phyloP scores from a whole-genome alignment of 805 yeast species.

The Nakazawaea anatomiae region DNA sequence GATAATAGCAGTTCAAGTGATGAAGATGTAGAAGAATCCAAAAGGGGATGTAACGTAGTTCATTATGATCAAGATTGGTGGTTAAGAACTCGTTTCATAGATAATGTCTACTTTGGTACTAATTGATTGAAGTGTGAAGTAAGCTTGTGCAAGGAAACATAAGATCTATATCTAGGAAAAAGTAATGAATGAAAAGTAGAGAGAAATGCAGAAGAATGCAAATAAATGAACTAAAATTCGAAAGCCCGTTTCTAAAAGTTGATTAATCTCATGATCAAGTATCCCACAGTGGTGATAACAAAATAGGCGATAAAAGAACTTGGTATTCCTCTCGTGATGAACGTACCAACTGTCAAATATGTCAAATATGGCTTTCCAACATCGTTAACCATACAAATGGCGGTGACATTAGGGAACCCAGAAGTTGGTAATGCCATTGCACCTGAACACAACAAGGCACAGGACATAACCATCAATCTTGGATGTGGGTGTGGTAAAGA shows the following conservation, averaged over 20 bases:
- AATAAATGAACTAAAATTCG: not conserved
- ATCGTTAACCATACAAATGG: conserved; percentile 90
- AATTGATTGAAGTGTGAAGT: conserved; percentile 9
- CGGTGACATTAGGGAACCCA: conserved; percentile 97
- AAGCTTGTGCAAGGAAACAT: not conserved
- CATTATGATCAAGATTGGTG: conserved; percentile 49
- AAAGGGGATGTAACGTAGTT: conserved; percentile 22
- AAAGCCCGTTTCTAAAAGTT: conserved; percentile 31
- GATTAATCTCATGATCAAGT: conserved; percentile 55
- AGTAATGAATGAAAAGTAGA: not conserved
- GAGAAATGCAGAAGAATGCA: not conserved
- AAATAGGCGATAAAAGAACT: conserved; percentile 70
- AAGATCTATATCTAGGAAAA: not conserved
- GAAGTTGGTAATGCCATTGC: conserved; percentile 98
- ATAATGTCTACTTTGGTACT: conserved; percentile 74
- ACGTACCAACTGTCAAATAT: conserved; percentile 78
- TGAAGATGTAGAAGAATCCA: conserved; percentile 1
- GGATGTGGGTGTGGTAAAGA: conserved; percentile 78
- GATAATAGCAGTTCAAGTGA: conserved; percentile 12
- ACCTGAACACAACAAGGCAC: conserved; percentile 72
- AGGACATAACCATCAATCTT: conserved; percentile 62
- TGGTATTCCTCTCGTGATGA: conserved; percentile 89
- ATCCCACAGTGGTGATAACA: conserved; percentile 76
- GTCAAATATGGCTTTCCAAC: conserved; percentile 86
- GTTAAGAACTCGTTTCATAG: conserved; percentile 66